These are phyloP conservation scores for Penicillium hesseltinei DNA, from an alignment of 2,329 filamentous ascomycete species.

Conservation along the genomic window DNA sequence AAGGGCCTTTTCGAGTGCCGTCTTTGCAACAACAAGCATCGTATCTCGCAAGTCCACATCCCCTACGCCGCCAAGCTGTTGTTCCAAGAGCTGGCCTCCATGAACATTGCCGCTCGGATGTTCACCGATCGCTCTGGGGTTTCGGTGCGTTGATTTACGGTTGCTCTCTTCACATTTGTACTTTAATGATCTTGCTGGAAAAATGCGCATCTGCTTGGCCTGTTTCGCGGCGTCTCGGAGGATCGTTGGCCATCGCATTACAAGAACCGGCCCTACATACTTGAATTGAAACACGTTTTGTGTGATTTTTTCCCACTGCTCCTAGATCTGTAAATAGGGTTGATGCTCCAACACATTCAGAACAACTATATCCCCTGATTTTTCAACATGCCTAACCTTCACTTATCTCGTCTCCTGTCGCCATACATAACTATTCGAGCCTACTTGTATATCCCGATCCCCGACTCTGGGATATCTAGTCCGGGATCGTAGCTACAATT, in stretches of 20 bases:
- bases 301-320: neutral
- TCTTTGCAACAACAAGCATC: constrained; percentile 98
- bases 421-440: neutral
- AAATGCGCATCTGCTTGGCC: constrained; percentile 22
- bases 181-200: constrained; percentile 29
- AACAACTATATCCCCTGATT: neutral
- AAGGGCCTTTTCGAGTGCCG: constrained; percentile 96
- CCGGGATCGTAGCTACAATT: too few species aligned
- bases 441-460: too few species aligned
- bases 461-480: too few species aligned
- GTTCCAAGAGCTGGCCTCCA: constrained; percentile 95
- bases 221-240: constrained; percentile 25
- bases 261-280: constrained; percentile 24
- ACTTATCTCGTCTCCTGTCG: neutral
- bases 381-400: neutral
- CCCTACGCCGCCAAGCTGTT: constrained; percentile 96
- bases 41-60: constrained; percentile 96
- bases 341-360: neutral
- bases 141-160: constrained; percentile 38
- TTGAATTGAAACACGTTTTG: constrained; percentile 13
- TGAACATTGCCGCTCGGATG: constrained; percentile 98
- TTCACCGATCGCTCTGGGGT: constrained; percentile 68
- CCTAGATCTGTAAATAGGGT: neutral
- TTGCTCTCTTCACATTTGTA: constrained; percentile 18
- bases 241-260: constrained; percentile 20